Percentiles rank a stretch among this genome's conserved stretches.
phyloP scores from a whole-genome alignment of 2,329 filamentous ascomycete genomes.

The Colletotrichum acutatum region DNA sequence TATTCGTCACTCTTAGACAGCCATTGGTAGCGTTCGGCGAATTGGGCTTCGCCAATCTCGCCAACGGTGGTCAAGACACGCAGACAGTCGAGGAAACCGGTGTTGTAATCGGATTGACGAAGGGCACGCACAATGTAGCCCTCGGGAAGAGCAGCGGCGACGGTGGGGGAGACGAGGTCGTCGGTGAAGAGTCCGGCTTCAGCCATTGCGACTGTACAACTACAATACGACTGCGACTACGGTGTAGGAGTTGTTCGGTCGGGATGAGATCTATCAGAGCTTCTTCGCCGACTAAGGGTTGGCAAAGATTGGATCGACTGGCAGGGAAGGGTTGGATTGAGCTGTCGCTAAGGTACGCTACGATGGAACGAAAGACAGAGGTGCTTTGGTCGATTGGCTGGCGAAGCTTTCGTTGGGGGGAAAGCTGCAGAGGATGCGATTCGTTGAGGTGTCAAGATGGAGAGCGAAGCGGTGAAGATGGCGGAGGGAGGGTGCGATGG shows the following conservation, averaged over 20 bases:
- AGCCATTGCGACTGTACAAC: slow-evolving; percentile 22
- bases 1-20: slow-evolving; percentile 82
- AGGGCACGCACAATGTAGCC: slow-evolving; percentile 88
- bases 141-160: slow-evolving; percentile 78
- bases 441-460: slow-evolving; percentile 10
- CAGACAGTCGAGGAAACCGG: slow-evolving; percentile 90
- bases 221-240: background rate
- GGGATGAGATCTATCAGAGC: background rate
- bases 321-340: background rate
- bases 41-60: slow-evolving; percentile 80
- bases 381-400: background rate
- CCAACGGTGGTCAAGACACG: slow-evolving; percentile 93
- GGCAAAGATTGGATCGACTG: background rate
- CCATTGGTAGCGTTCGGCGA: slow-evolving; percentile 84
- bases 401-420: slow-evolving; percentile 30
- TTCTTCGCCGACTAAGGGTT: background rate
- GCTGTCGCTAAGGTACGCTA: background rate
- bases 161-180: slow-evolving; percentile 80
- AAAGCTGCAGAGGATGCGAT: background rate
- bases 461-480: slow-evolving; percentile 25
- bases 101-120: slow-evolving; percentile 79
- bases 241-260: background rate
- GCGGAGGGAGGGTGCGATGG: background rate
- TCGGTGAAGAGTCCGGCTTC: slow-evolving; percentile 78
- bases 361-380: background rate